Base-by-base conservation (phyloP, 1,139 yeast species). In the Debaryomyces singareniensis region DNA sequence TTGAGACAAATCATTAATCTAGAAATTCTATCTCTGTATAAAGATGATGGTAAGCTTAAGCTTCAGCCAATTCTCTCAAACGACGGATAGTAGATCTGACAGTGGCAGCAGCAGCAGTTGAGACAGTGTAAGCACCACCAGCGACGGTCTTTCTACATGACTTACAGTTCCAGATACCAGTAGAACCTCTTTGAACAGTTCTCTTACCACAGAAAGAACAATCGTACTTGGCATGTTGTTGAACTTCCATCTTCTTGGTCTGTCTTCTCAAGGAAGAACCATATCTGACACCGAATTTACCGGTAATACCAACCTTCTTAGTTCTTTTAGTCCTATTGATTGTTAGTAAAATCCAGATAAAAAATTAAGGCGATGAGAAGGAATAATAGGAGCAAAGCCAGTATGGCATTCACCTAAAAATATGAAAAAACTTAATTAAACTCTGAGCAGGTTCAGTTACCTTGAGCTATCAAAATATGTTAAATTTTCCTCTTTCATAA, bases 271-370 rank as follows among this genome's bases (percentile, higher is more conserved):
- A 80, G 52, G 99, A 93, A 61, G 98, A 91, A 89, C 99, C 97
- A 77, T 91, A 91, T 82, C 98, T 89, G 75, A 91, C 96, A 85
- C 97, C 99, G 82, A 86, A 91, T 80, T 93, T 93, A 81, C 99
- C 99, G 71, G 99, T 91, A 78, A 91, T 91, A 74, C 99, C 99
- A 69, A 91, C 99, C 89, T 91, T 91, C 95, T 91, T 91, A 61
- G 99, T 91, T 84, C 99, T 86, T 78, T 89, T 89, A 72, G 96
- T 82, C 97, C 95, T 86, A 57, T 43, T 35, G 28, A 26, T 7
- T 47, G 75, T 68, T 70, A 69, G 73, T 66, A 63, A 29, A 23
- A 13, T 28, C n/a, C n/a, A 15, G 11, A 7, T 9, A 18, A 18
- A 18, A 18, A 18, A n/a, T 18, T 18, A n/a, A n/a, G n/a, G n/a